Conservation (phyloP, 768 basidiomycete genomes). For the Zangia roseola region DNA sequence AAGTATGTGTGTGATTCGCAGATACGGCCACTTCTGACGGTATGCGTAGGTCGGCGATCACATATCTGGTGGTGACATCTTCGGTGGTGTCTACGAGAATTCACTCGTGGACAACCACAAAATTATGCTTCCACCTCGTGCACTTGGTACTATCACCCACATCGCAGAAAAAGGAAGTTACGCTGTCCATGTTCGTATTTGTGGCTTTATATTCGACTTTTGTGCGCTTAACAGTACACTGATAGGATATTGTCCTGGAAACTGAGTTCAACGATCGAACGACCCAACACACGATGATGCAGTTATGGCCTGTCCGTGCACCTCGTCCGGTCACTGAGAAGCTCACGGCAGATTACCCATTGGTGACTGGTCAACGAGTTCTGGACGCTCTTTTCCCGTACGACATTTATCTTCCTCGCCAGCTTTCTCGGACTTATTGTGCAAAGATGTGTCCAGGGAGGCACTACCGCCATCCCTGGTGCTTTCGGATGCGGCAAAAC, state of each 20-base stretch:
- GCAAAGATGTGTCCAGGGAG: slow-evolving; percentile 88
- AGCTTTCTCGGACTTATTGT: neutral
- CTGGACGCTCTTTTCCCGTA: slow-evolving; percentile 96
- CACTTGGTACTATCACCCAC: slow-evolving; percentile 90
- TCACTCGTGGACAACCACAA: slow-evolving; percentile 96
- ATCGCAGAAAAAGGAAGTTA: slow-evolving; percentile 96
- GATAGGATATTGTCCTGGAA: slow-evolving; percentile 89
- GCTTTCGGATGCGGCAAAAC: slow-evolving; percentile 99
- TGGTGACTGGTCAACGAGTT: slow-evolving; percentile 95
- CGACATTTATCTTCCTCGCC: slow-evolving; percentile 28
- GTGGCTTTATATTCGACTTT: neutral
- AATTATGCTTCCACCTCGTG: slow-evolving; percentile 92
- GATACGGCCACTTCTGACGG: slow-evolving; percentile 5
- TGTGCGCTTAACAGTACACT: neutral
- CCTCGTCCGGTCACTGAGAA: slow-evolving; percentile 96
- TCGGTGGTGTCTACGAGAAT: slow-evolving; percentile 95
- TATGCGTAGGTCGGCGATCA: slow-evolving; percentile 83
- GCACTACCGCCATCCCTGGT: slow-evolving; percentile 96
- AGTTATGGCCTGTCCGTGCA: slow-evolving; percentile 98
- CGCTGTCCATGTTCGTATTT: slow-evolving; percentile 70
- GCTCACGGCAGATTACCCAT: slow-evolving; percentile 85
- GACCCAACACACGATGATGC: slow-evolving; percentile 94
- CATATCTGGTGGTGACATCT: slow-evolving; percentile 95
- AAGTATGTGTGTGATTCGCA: slow-evolving; percentile 41
- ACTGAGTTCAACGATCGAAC: slow-evolving; percentile 97